Evolutionary conservation across 2,329 filamentous ascomycete species (phyloP).

Genomic region (Zymoseptoria ardabiliae): DNA sequence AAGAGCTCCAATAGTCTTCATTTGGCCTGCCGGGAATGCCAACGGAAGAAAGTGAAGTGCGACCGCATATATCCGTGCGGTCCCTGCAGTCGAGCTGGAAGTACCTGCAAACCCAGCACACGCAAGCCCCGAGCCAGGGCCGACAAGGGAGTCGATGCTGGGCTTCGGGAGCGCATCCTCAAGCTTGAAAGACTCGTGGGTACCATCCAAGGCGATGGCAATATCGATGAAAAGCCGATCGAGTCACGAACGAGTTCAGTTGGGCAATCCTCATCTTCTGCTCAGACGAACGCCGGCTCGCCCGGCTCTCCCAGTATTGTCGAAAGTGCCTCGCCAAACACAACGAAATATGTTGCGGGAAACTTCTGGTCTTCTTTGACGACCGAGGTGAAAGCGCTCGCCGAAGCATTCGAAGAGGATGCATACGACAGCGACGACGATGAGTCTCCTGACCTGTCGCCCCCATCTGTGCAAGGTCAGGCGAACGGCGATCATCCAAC

Average conservation of each 20-base stretch:
- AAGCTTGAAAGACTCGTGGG: constrained; percentile 19
- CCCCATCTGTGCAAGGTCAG: constrained; percentile 2
- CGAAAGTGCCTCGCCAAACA: constrained; percentile 9
- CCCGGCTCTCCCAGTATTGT: constrained; percentile 4
- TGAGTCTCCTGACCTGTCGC: constrained; percentile 12
- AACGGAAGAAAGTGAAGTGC: constrained; percentile 19
- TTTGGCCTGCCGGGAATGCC: constrained; percentile 15
- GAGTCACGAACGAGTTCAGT: background rate
- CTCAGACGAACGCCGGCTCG: background rate
- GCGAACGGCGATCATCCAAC: background rate
- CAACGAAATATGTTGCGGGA: constrained; percentile 25
- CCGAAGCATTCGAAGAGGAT: constrained; percentile 27
- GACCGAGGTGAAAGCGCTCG: constrained; percentile 26
- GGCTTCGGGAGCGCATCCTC: constrained; percentile 16
- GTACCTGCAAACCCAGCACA: constrained; percentile 12
- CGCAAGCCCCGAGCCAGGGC: constrained; percentile 17
- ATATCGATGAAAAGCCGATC: background rate
- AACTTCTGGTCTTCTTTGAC: constrained; percentile 28
- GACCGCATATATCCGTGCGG: constrained; percentile 16
- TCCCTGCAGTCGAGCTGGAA: constrained; percentile 12
- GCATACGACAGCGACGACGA: constrained; percentile 13
- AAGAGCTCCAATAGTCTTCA: background rate
- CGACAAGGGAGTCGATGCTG: constrained; percentile 16
- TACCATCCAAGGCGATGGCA: constrained; percentile 16
- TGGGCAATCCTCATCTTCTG: background rate